Conservation (phyloP, 306 rosid species). For the Medicago ruthenica region DNA sequence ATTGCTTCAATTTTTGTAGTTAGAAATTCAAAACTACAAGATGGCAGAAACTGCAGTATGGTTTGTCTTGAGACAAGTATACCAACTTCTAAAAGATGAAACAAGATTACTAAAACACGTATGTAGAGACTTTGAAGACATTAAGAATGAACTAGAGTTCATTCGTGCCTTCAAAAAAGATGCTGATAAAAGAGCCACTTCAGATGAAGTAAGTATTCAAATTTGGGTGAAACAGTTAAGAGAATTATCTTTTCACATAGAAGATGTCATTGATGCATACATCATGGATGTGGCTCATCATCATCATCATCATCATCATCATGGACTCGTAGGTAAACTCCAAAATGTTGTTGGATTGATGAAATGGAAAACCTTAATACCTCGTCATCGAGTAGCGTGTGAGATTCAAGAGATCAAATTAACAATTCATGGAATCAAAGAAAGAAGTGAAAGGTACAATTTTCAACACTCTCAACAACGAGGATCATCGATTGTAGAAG, state of each 20-base stretch:
- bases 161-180: neutral
- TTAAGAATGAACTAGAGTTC: neutral
- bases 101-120: neutral
- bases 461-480: neutral
- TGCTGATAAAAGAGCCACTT: neutral
- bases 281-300: neutral
- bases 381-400: neutral
- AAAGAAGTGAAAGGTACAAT: neutral
- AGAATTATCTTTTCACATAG: neutral
- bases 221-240: neutral
- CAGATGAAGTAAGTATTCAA: neutral
- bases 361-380: neutral
- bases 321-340: neutral
- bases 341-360: neutral
- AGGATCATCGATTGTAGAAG: neutral
- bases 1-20: neutral
- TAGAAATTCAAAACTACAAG: neutral
- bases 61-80: neutral
- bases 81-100: neutral
- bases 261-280: conserved; percentile 12
- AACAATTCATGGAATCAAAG: neutral
- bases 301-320: neutral
- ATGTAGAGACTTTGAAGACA: neutral
- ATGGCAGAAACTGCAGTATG: conserved; percentile 18
- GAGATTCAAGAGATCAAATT: conserved; percentile 1